Evolutionary conservation across 169 alveolate species (phyloP), one percentile per base, ranked within the genome.

Genomic region (Perkinsus chesapeaki): DNA sequence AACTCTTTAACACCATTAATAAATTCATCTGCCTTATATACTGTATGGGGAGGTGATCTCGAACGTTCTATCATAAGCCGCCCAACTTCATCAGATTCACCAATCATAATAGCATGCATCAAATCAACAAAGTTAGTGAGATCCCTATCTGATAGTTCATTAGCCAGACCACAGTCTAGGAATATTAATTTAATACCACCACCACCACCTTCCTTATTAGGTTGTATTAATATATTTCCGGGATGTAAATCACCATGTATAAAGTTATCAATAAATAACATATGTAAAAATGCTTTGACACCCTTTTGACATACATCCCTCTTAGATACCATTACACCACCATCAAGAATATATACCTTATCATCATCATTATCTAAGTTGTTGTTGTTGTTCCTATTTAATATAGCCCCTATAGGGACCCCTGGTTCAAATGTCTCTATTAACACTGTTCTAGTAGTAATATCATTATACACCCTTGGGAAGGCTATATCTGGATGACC

Each of bases 231-330:
- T 0, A 94, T 73, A 91, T 94, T 94, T 43, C 95, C 95, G 90
- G 94, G 93, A 93, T 94, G 95, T 73, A 94, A 91, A 92, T 94
- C 95, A 91, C 92, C 94, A 39, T 94, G 95, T 43, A 94, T 48
- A 43, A 94, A 92, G 92, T 94, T 92, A 43, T 94, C 95, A 73
- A 92, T 93, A 92, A 94, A 94, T 47, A 94, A 91, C 95, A 94
- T 94, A 39, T 94, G 93, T 27, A 94, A 93, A 60, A 92, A 82
- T 23, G 82, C 82, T 34, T 60, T 60, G 3, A 60, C 82, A 60
- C 82, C 82, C 82, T 20, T 60, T 23, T 60, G 12, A 34, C 82
- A 60, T 27, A 60, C 27, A 9, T 60, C 82, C 82, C 82, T 60
- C 82, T 60, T 60, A 12, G 82, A 60, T 23, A 60, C 82, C 82